Evolutionary conservation across 768 basidiomycete species (phyloP).

Genomic region (Hypsizygus marmoreus): DNA sequence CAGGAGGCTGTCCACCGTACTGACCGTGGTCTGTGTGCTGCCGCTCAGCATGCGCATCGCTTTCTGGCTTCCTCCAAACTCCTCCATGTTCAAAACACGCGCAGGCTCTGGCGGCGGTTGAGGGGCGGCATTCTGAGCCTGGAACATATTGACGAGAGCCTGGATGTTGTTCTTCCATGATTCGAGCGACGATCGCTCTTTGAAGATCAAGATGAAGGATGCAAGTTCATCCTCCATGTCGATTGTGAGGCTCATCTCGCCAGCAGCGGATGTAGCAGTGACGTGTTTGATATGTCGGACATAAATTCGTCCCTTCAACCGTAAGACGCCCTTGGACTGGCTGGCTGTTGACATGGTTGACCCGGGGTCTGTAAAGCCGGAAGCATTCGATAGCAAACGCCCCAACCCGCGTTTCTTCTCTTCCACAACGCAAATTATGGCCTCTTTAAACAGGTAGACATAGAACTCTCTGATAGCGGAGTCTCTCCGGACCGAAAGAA

Average conservation of each 20-base stretch:
- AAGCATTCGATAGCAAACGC: constrained; percentile 68
- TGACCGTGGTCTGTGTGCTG: constrained; percentile 64
- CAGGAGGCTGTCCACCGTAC: constrained; percentile 69
- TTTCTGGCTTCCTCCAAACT: constrained; percentile 77
- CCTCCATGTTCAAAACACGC: constrained; percentile 61
- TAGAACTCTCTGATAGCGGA: constrained; percentile 90
- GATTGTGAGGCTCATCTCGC: constrained; percentile 93
- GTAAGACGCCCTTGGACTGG: constrained; percentile 68
- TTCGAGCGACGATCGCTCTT: constrained; percentile 85
- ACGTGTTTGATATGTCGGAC: constrained; percentile 93
- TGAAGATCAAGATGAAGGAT: constrained; percentile 95
- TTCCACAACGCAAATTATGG: constrained; percentile 97
- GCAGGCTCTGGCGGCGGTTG: constrained; percentile 39
- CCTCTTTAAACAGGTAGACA: constrained; percentile 96
- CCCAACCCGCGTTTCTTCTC: constrained; percentile 87
- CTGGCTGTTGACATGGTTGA: constrained; percentile 40
- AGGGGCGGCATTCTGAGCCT: constrained; percentile 46
- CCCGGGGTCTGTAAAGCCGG: constrained; percentile 52
- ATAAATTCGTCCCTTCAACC: constrained; percentile 94
- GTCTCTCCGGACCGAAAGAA: constrained; percentile 87
- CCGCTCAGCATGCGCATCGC: constrained; percentile 82
- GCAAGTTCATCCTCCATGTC: constrained; percentile 98
- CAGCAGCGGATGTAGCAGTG: constrained; percentile 71
- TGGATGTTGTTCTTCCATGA: constrained; percentile 87
- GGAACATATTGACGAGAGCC: constrained; percentile 71